These are phyloP conservation scores for Beverwykella pulmonaria DNA, from an alignment of 495 filamentous ascomycete genomes.

Conservation along the genomic window DNA sequence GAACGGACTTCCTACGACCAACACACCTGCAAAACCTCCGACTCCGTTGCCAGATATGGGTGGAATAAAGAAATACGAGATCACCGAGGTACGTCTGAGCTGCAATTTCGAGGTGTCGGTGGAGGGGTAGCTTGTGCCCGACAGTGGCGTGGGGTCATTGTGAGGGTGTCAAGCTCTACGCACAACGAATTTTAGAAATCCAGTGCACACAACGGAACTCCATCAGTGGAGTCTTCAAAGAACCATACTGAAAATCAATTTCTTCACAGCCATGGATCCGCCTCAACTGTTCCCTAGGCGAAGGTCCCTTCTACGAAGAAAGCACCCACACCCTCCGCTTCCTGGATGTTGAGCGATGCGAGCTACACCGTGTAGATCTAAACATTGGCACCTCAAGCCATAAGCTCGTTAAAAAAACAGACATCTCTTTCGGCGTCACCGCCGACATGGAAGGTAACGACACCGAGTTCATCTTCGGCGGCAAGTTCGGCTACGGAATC, in stretches of 20 bases:
- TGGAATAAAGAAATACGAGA: constrained; percentile 43
- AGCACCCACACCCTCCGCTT: constrained; percentile 75
- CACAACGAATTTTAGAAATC: background rate
- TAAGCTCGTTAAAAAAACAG: constrained; percentile 62
- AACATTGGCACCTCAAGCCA: constrained; percentile 64
- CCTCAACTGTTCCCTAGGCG: constrained; percentile 72
- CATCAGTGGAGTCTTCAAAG: background rate
- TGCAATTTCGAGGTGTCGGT: constrained; percentile 2
- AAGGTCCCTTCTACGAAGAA: constrained; percentile 80
- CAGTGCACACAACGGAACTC: background rate
- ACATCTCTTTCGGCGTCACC: constrained; percentile 71
- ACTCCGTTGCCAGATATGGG: constrained; percentile 33
- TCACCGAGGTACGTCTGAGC: constrained; percentile 38
- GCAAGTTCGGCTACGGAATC: constrained; percentile 78
- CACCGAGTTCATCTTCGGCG: constrained; percentile 71
- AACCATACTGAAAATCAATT: background rate
- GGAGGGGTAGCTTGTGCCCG: constrained; percentile 18
- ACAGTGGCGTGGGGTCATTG: constrained; percentile 2
- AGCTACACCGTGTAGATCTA: constrained; percentile 75
- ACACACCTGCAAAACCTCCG: constrained; percentile 24
- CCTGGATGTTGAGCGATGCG: constrained; percentile 82
- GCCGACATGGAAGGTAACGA: constrained; percentile 76
- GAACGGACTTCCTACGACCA: constrained; percentile 22
- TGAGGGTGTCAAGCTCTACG: background rate
- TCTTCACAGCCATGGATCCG: constrained; percentile 69